Conservation (phyloP, 495 filamentous ascomycete genomes). For the Filosporella fistucella region DNA sequence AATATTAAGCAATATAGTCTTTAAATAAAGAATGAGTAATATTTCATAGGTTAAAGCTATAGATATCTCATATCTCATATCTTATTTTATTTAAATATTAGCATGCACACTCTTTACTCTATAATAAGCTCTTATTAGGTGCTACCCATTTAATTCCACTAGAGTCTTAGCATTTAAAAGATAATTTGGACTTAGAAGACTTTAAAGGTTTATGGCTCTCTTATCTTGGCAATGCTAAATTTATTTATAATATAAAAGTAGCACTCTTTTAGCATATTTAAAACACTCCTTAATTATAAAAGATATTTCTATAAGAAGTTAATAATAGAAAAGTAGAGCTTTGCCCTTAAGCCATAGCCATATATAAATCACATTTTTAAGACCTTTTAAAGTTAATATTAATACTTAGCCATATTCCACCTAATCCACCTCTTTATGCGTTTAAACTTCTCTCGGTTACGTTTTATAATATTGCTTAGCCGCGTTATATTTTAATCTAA, state of each 20-base stretch:
- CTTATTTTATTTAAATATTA: slow-evolving; percentile 10
- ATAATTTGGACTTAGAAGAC: slow-evolving; percentile 12
- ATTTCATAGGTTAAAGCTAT: slow-evolving; percentile 8
- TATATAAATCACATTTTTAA: background rate
- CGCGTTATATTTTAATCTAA: background rate
- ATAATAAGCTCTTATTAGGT: slow-evolving; percentile 12
- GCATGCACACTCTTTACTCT: slow-evolving; percentile 8
- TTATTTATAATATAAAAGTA: background rate
- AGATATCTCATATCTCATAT: slow-evolving; percentile 2
- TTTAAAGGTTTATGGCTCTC: slow-evolving; percentile 13
- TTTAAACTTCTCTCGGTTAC: background rate
- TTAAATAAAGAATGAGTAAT: slow-evolving; percentile 9
- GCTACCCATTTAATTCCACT: slow-evolving; percentile 3
- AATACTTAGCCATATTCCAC: slow-evolving; percentile 3
- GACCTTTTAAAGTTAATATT: background rate
- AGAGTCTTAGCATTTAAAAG: slow-evolving; percentile 8
- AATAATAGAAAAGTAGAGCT: background rate
- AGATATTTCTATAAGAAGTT: slow-evolving; percentile 2
- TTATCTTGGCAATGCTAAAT: slow-evolving; percentile 1
- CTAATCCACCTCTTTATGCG: background rate
- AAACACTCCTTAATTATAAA: background rate
- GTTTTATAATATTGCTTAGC: background rate
- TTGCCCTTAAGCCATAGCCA: background rate
- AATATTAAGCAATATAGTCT: slow-evolving; percentile 11
- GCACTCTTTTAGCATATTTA: slow-evolving; percentile 6